Evolutionary conservation across 768 basidiomycete genomes (phyloP).

Genomic region (Boletus pseudopeckii): DNA sequence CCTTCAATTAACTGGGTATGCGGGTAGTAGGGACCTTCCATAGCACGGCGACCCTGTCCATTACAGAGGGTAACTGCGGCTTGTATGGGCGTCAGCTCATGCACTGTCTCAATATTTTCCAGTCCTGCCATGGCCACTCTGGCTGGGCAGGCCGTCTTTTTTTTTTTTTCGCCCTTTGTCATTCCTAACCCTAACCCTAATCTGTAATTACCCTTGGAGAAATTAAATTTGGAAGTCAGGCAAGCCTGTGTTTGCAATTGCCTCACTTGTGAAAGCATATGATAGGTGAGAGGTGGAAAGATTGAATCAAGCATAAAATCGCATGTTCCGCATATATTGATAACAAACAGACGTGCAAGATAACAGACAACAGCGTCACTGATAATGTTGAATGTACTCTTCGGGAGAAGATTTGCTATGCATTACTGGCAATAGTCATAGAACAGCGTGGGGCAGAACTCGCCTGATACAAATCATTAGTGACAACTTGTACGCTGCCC

Average conservation of each 20-base stretch:
- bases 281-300: too few relatives aligned
- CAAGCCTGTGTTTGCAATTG: too few relatives aligned
- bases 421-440: neutral
- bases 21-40: conserved; percentile 52
- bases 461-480: conserved; percentile 6
- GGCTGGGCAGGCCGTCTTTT: conserved; percentile 26
- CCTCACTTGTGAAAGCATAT: too few relatives aligned
- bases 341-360: too few relatives aligned
- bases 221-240: too few relatives aligned
- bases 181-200: conserved; percentile 40
- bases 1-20: conserved; percentile 53
- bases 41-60: conserved; percentile 56
- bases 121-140: conserved; percentile 57
- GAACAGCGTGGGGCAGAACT: neutral
- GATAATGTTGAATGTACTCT: too few relatives aligned
- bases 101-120: conserved; percentile 81
- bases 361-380: too few relatives aligned
- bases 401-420: too few relatives aligned
- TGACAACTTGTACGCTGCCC: neutral
- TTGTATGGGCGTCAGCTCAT: conserved; percentile 65
- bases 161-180: conserved; percentile 12
- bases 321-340: too few relatives aligned
- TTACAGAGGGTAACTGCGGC: conserved; percentile 39
- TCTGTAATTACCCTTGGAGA: too few relatives aligned
- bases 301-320: too few relatives aligned